A percentile compares a stretch with the other conserved stretches of the same genome.
These are phyloP conservation scores for Debaryomyces psychrophilus DNA, from an alignment of 1,139 yeast species.

Conservation along the genomic window DNA sequence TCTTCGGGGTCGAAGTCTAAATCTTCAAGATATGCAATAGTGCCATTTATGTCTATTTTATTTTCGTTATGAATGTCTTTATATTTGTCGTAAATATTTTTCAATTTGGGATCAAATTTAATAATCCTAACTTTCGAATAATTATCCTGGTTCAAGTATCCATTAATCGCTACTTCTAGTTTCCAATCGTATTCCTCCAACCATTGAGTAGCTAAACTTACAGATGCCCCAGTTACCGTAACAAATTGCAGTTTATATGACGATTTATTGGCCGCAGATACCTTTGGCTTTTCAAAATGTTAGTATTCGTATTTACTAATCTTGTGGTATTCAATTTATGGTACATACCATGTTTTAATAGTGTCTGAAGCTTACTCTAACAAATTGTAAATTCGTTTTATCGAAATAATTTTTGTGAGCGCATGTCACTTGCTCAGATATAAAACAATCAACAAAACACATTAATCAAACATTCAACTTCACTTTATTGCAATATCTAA, in stretches of 20 bases:
- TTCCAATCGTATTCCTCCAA: slow-evolving; percentile 31
- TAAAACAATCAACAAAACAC: slow-evolving; percentile 1
- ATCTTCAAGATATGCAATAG: slow-evolving; percentile 66
- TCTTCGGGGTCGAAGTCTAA: slow-evolving; percentile 76
- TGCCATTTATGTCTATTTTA: slow-evolving; percentile 72
- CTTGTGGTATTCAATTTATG: neutral
- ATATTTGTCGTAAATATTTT: slow-evolving; percentile 32
- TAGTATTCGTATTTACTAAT: slow-evolving; percentile 12
- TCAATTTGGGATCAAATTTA: slow-evolving; percentile 23
- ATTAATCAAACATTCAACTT: neutral
- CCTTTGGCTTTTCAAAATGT: slow-evolving; percentile 13
- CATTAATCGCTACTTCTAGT: slow-evolving; percentile 34
- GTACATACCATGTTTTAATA: slow-evolving; percentile 13
- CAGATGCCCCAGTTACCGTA: slow-evolving; percentile 34
- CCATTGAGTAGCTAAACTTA: slow-evolving; percentile 29
- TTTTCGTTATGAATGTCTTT: slow-evolving; percentile 29
- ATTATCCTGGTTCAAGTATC: slow-evolving; percentile 21
- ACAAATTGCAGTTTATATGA: slow-evolving; percentile 29
- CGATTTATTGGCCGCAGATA: slow-evolving; percentile 11
- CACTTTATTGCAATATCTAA: neutral
- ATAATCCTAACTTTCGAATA: neutral
- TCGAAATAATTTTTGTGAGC: neutral
- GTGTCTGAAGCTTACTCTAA: neutral
- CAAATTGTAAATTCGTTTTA: neutral
- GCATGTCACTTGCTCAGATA: slow-evolving; percentile 1